These are phyloP conservation scores for Cryptococcus hybrid DNA, from an alignment of 1,284 basidiomycete genomes.

Conservation along the genomic window DNA sequence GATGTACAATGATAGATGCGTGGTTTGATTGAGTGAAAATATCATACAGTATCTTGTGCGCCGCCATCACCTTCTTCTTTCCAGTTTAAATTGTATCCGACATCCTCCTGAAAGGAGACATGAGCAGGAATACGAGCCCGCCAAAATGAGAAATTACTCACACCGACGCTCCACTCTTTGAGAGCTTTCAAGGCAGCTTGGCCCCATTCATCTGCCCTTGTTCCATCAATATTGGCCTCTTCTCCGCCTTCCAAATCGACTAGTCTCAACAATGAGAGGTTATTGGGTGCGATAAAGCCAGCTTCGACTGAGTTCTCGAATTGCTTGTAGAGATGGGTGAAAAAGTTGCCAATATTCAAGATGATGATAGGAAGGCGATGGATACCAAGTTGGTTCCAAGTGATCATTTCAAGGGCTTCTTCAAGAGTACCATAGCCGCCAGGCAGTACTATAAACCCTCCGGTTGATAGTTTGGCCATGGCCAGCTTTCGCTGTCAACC, in stretches of 20 bases:
- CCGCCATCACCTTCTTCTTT: too few species aligned
- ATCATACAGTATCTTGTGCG: not conserved
- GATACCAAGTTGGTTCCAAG: conserved; percentile 78
- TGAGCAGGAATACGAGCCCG: not conserved
- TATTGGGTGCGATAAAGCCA: conserved; percentile 70
- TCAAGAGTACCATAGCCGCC: conserved; percentile 92
- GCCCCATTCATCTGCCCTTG: conserved; percentile 65
- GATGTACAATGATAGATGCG: not conserved
- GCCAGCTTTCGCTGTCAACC: conserved; percentile 64
- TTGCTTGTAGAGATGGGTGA: conserved; percentile 69
- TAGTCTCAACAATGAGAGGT: conserved; percentile 63
- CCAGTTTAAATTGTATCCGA: conserved; percentile 44
- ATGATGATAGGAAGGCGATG: conserved; percentile 76
- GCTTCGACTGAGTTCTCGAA: conserved; percentile 64
- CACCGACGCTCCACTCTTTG: conserved; percentile 58
- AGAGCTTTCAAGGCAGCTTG: conserved; percentile 64
- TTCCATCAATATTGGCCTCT: conserved; percentile 57
- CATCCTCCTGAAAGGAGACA: conserved; percentile 18
- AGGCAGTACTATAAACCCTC: conserved; percentile 80
- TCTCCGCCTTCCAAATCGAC: conserved; percentile 65
- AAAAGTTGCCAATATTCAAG: conserved; percentile 75
- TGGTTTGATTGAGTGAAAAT: not conserved
- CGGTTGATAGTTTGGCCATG: conserved; percentile 71
- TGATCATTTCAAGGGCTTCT: conserved; percentile 86
- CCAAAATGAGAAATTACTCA: conserved; percentile 17